Percentiles rank a stretch among this genome's conserved stretches.
phyloP scores from a whole-genome alignment of 495 filamentous ascomycete genomes.

The Hapsidospora chrysogenum region DNA sequence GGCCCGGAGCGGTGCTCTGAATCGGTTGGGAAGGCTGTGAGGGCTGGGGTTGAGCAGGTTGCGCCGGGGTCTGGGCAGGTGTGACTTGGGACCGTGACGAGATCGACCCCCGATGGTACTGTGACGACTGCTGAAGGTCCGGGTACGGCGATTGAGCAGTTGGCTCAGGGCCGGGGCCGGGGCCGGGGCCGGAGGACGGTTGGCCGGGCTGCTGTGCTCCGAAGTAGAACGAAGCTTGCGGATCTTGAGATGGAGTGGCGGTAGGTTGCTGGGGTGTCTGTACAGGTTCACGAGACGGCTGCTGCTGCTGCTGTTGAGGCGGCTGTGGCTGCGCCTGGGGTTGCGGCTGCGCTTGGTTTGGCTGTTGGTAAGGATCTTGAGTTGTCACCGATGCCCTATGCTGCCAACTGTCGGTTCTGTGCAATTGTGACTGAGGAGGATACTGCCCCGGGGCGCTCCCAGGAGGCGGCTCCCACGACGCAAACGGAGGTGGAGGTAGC shows the following conservation, averaged over 20 bases:
- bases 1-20: too few species aligned
- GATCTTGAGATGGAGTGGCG: constrained; percentile 22
- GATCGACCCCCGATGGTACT: constrained; percentile 22
- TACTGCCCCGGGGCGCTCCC: constrained; percentile 21
- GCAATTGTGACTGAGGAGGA: constrained; percentile 25
- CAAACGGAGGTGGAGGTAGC: constrained; percentile 19
- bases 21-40: constrained; percentile 11
- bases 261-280: constrained; percentile 9
- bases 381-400: constrained; percentile 11
- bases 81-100: constrained; percentile 9
- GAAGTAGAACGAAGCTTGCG: constrained; percentile 33
- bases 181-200: constrained; percentile 15
- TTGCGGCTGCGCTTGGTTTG: too few species aligned
- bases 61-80: constrained; percentile 24
- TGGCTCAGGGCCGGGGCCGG: constrained; percentile 18
- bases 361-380: constrained; percentile 12
- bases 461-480: constrained; percentile 5
- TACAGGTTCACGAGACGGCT: constrained; percentile 4
- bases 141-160: constrained; percentile 24
- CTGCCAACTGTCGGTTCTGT: constrained; percentile 29
- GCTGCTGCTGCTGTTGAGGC: constrained; percentile 13
- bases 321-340: constrained; percentile 18
- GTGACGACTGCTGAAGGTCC: constrained; percentile 19
- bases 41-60: constrained; percentile 18
- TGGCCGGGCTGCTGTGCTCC: constrained; percentile 15